Evolutionary conservation across 1,284 basidiomycete genomes (phyloP).

Genomic region (Cutaneotrichosporon cyanovorans): DNA sequence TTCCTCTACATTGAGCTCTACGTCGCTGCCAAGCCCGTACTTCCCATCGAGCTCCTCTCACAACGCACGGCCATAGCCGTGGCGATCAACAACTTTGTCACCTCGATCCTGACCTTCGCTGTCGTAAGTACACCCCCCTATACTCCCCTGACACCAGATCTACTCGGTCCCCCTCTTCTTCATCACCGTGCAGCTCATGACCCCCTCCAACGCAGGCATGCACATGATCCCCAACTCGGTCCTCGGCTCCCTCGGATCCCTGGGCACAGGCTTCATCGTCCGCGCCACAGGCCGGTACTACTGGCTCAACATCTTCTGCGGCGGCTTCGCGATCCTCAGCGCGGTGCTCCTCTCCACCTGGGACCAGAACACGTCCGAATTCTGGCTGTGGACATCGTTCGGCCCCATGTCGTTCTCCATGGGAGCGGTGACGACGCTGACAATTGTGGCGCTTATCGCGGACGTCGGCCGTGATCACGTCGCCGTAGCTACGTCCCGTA

Average conservation of each 20-base stretch:
- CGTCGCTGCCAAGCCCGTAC: conserved; percentile 69
- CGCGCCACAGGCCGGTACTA: conserved; percentile 73
- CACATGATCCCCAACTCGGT: conserved; percentile 84
- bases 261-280: conserved; percentile 80
- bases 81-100: conserved; percentile 64
- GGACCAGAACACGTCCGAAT: conserved; percentile 50
- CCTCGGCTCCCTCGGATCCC: conserved; percentile 68
- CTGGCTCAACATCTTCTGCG: conserved; percentile 47
- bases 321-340: conserved; percentile 20
- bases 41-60: conserved; percentile 69
- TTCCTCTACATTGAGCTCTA: conserved; percentile 69
- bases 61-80: conserved; percentile 63
- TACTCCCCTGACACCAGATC: conserved; percentile 49
- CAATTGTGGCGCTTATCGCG: conserved; percentile 63
- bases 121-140: conserved; percentile 53
- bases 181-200: conserved; percentile 69
- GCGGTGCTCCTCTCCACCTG: conserved; percentile 26
- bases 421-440: conserved; percentile 33
- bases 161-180: conserved; percentile 84
- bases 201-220: conserved; percentile 64
- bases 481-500: conserved; percentile 75
- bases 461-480: conserved; percentile 71
- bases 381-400: conserved; percentile 15
- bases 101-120: conserved; percentile 61
- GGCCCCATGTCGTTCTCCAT: conserved; percentile 17